Evolutionary conservation across 2,329 filamentous ascomycete species (phyloP), one percentile per base, ranked within the genome.

Genomic region (Fusarium sp.): DNA sequence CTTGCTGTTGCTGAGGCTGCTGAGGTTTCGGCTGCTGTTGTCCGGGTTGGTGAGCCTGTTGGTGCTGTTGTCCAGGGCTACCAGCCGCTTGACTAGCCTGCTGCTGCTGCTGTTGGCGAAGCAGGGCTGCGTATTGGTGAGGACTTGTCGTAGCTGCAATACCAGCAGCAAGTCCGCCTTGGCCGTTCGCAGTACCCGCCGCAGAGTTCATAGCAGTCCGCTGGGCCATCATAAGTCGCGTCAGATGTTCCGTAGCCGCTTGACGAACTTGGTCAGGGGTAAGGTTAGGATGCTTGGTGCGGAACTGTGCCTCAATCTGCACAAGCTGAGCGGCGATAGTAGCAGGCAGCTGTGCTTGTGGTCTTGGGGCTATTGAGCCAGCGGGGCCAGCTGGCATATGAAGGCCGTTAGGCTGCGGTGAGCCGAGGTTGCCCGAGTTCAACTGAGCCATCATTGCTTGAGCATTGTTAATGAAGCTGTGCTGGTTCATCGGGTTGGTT

Each of bases 61-160:
- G 73, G 16, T 72, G 74, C 37, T 68, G 71, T 23, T 75, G 75
- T 28, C 69, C 71, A 63, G 74, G 62, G 48, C 68, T 64, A 72
- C 78, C 29, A 73, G 77, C 54, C 63, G 74, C 64, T 72, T 77
- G 76, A 6, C 68, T 73, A 13, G 79, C 79, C 63, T 80, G 84
- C 28, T 82, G 80, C 64, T 87, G 85, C 65, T 88, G 86, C 69
- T 89, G 87, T 38, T 87, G 85, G 43, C 87, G 79, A 11, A 89
- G 81, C 33, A 89, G 78, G 57, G 87, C 86, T 3, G 87, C 87
- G 71, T 89, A 89, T 65, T 89, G 87, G 39, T 89, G 86, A 28
- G 87, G 87, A 58, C 84, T 86, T 3, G 82, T 81, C 1, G 84
- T 84, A 20, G 81, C 80, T 2, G 82, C 78, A 48, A 86, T 81